Conservation (phyloP, 2,329 filamentous ascomycete genomes). For the Paecilomyces formosus region DNA sequence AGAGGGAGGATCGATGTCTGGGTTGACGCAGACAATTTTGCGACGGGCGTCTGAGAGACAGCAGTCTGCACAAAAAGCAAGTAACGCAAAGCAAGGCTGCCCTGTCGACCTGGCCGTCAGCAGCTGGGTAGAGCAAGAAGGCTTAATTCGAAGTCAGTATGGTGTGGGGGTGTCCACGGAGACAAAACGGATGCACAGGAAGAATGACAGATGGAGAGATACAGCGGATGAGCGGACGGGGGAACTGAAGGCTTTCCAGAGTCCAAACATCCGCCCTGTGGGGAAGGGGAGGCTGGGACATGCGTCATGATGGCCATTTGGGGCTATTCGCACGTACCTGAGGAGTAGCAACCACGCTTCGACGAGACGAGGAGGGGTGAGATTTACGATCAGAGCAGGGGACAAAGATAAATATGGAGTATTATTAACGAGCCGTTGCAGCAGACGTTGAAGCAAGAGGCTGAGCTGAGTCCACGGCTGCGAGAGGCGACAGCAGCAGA, state of each 20-base stretch:
- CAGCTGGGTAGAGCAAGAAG: background rate
- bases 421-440: background rate
- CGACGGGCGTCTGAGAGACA: background rate
- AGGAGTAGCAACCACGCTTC: background rate
- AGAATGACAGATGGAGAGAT: background rate
- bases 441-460: background rate
- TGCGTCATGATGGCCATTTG: slow-evolving; percentile 28
- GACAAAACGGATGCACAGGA: background rate
- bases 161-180: background rate
- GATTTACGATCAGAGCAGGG: background rate
- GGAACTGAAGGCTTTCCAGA: slow-evolving; percentile 12
- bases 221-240: slow-evolving; percentile 13
- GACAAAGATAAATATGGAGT: too few species aligned
- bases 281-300: slow-evolving; percentile 14
- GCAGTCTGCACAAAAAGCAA: background rate
- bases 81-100: background rate
- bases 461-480: too few species aligned
- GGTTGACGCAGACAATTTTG: background rate
- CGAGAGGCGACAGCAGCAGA: background rate
- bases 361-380: background rate
- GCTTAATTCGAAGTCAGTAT: background rate
- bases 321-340: background rate
- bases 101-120: background rate
- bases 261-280: slow-evolving; percentile 10
- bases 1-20: background rate